Evolutionary conservation across 495 filamentous ascomycete species (phyloP), one percentile per base, ranked within the genome.

Genomic region (Trichocladium antarcticum): DNA sequence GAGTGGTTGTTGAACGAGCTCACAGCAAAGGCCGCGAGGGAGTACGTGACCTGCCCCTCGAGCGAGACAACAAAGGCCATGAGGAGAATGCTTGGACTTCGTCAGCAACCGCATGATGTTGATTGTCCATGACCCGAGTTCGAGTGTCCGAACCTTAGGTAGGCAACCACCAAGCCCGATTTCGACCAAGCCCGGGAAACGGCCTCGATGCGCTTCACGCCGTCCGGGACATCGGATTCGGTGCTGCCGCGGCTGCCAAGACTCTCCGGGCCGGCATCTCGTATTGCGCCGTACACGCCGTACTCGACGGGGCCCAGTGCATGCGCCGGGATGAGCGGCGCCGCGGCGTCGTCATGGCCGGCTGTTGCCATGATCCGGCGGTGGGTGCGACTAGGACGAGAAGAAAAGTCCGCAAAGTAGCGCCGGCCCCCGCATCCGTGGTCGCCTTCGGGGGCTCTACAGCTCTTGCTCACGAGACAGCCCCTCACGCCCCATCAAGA

Each of bases 1-100:
- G 77, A 80, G 56, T 83, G 79, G 6, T 68, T 65, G 17, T 73
- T 64, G 56, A 80, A 83, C 2, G 68, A 71, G 53, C 76, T 78
- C 27, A 71, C 68, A 8, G 72, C 71, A 51, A 74, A 69, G 22
- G 70, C 65, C 5, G 63, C 54, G 32, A 76, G 56, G 6, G 65
- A 50, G 45, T 68, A 72, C 1, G 68, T 71, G 19, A 70, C 63
- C 49, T 74, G 72, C 1, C 65, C 62, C 49, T 74, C 70, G 16
- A 74, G 61, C 12, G 71, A 74, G 6, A 61, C 67, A 16, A 68
- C 64, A 54, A 73, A 68, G 31, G 69, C 67, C 58, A 76, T 72
- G 43, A 70, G 56, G 24, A 69, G 60, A 52, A 71, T 59, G 45
- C 34, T 48, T 51, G 54, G 20, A 5, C 8, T 5, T 6, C 5